A percentile compares a stretch with the other conserved stretches of the same genome.
Evolutionary conservation across 352 stramenopile species (phyloP).

Genomic region (Blastocystis sp.): DNA sequence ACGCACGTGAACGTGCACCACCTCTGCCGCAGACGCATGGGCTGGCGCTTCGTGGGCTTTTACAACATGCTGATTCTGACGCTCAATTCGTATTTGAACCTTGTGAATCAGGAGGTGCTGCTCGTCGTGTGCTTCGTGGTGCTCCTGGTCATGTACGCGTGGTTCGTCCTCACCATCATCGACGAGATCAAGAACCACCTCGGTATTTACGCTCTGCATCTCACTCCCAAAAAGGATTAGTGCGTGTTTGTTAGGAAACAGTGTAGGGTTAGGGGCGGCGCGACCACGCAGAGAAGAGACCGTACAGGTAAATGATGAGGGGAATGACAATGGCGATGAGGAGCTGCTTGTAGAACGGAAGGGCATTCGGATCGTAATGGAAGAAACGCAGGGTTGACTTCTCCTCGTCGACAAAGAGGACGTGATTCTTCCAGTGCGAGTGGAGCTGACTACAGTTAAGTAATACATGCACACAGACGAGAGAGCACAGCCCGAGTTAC

Average conservation of each 20-base stretch:
- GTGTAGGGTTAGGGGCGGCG: not conserved
- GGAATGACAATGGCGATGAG: not conserved
- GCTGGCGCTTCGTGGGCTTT: conserved; percentile 46
- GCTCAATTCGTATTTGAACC: conserved; percentile 20
- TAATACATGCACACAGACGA: not conserved
- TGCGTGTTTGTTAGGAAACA: not conserved
- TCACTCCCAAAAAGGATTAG: not conserved
- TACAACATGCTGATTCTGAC: conserved; percentile 52
- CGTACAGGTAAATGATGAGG: not conserved
- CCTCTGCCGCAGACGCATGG: conserved; percentile 44
- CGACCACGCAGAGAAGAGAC: not conserved
- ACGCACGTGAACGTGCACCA: conserved; percentile 58
- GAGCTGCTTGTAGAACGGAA: not conserved
- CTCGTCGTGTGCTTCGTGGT: conserved; percentile 16
- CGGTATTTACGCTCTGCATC: conserved; percentile 59
- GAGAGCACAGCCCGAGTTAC: not conserved
- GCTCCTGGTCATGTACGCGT: conserved; percentile 46
- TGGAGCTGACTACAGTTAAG: not conserved
- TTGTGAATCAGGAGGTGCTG: conserved; percentile 45
- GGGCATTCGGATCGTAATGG: not conserved
- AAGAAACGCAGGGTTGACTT: not conserved
- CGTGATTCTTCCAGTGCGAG: not conserved
- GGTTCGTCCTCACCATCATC: conserved; percentile 43
- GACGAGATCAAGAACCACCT: conserved; percentile 59
- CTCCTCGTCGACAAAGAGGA: not conserved